A percentile compares a stretch with the other conserved stretches of the same genome.
Conservation (phyloP, 305 asterid species). For the Plantago coronopus region DNA sequence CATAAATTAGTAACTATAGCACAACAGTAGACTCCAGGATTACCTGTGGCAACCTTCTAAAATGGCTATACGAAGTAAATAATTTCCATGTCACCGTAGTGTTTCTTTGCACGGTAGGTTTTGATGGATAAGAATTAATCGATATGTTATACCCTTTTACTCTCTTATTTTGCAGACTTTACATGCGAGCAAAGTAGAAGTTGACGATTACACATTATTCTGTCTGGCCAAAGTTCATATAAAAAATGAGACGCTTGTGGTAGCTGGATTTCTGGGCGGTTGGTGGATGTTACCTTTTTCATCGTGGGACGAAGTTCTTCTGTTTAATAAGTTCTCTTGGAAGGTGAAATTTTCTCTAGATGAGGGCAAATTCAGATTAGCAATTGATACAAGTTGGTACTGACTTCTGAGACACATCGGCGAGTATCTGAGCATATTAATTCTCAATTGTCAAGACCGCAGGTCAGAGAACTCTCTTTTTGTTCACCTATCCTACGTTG, state of each 20-base stretch:
- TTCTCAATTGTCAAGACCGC: neutral
- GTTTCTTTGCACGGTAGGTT: neutral
- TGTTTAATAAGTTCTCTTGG: slow-evolving; percentile 22
- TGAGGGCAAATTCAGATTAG: slow-evolving; percentile 22
- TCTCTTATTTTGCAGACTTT: slow-evolving; percentile 28
- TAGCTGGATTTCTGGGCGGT: slow-evolving; percentile 39
- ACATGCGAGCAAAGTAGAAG: slow-evolving; percentile 39
- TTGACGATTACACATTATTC: slow-evolving; percentile 41
- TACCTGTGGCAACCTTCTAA: neutral
- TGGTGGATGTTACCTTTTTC: slow-evolving; percentile 43
- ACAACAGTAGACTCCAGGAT: too few relatives aligned
- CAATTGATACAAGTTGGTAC: slow-evolving; percentile 13
- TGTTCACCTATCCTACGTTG: neutral
- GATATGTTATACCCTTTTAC: neutral
- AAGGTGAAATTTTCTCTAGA: slow-evolving; percentile 22
- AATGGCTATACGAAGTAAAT: neutral
- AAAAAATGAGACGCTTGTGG: slow-evolving; percentile 27
- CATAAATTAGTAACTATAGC: too few relatives aligned
- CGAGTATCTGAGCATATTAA: neutral
- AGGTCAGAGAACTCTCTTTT: neutral
- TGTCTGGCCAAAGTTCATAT: slow-evolving; percentile 44
- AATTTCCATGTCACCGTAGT: neutral
- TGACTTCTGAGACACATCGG: slow-evolving; percentile 9
- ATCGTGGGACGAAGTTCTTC: slow-evolving; percentile 19
- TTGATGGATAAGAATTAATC: neutral